Percentiles rank a stretch among this genome's conserved stretches.
phyloP scores from a whole-genome alignment of 345 rosid species.

The Corymbia maculata region DNA sequence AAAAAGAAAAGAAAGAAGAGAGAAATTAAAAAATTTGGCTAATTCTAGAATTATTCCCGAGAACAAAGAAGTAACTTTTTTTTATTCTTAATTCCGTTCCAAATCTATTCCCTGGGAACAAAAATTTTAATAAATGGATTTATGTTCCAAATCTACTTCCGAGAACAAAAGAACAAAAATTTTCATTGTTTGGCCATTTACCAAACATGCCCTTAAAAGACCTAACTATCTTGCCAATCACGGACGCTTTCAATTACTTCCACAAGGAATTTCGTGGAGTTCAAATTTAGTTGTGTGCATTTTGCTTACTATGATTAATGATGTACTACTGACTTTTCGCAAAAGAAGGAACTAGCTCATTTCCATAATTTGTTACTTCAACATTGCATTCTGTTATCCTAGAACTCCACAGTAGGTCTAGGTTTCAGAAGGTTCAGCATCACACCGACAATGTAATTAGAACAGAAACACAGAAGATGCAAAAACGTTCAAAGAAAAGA shows the following conservation, averaged over 20 bases:
- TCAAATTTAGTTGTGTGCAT: neutral
- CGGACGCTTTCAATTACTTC: neutral
- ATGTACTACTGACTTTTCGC: neutral
- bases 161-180: too few species aligned
- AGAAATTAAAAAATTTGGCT: too few species aligned
- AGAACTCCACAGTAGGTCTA: neutral
- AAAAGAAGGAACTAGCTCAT: neutral
- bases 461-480: neutral
- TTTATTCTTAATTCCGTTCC: too few species aligned
- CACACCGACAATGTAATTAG: fast-evolving
- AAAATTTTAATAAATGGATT: too few species aligned
- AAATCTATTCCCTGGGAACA: too few species aligned
- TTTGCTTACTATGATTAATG: neutral
- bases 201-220: neutral
- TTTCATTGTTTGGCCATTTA: too few species aligned
- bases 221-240: neutral
- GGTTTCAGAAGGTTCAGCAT: neutral
- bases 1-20: too few species aligned
- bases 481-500: neutral
- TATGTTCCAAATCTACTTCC: too few species aligned
- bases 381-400: neutral
- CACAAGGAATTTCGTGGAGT: neutral
- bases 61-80: too few species aligned
- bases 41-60: too few species aligned
- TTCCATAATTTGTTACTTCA: neutral